Conservation (phyloP, 2,329 filamentous ascomycete genomes). For the Hymenoscyphus linearis region DNA sequence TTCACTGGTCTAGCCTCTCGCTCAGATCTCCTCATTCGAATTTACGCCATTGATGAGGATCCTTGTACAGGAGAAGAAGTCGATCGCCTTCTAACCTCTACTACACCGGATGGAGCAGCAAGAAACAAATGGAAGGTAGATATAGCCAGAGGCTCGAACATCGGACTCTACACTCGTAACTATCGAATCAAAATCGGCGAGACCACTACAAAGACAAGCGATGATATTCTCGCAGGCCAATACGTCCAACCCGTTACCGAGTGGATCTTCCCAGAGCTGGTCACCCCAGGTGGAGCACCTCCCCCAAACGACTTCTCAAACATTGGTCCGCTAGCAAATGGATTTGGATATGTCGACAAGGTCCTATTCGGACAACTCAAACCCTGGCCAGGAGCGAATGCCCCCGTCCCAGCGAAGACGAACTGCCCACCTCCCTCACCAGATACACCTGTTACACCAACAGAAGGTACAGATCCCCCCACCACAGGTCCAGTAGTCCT, state of each 20-base stretch:
- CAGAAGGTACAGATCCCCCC: background rate
- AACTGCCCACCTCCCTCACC: background rate
- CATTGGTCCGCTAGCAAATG: slow-evolving; percentile 31
- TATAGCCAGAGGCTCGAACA: slow-evolving; percentile 23
- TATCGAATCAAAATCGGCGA: slow-evolving; percentile 35
- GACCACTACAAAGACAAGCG: slow-evolving; percentile 33
- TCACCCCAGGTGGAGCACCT: slow-evolving; percentile 33
- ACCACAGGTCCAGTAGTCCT: background rate
- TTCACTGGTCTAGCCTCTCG: slow-evolving; percentile 38
- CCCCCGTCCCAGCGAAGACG: background rate
- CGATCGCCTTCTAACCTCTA: slow-evolving; percentile 33
- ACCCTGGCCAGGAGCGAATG: slow-evolving; percentile 26
- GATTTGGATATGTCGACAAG: slow-evolving; percentile 26
- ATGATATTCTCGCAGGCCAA: slow-evolving; percentile 37
- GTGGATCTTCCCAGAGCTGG: slow-evolving; percentile 40
- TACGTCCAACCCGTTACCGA: slow-evolving; percentile 38
- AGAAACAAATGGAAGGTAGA: slow-evolving; percentile 39
- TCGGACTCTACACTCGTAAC: slow-evolving; percentile 37
- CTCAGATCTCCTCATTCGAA: slow-evolving; percentile 31
- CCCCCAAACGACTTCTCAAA: slow-evolving; percentile 34
- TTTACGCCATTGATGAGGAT: slow-evolving; percentile 38
- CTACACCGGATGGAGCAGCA: slow-evolving; percentile 26
- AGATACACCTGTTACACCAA: background rate
- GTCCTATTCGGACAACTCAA: slow-evolving; percentile 35
- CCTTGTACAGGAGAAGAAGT: slow-evolving; percentile 38